Conservation (phyloP, 2,329 filamentous ascomycete genomes). For the Sporothrix inflata region DNA sequence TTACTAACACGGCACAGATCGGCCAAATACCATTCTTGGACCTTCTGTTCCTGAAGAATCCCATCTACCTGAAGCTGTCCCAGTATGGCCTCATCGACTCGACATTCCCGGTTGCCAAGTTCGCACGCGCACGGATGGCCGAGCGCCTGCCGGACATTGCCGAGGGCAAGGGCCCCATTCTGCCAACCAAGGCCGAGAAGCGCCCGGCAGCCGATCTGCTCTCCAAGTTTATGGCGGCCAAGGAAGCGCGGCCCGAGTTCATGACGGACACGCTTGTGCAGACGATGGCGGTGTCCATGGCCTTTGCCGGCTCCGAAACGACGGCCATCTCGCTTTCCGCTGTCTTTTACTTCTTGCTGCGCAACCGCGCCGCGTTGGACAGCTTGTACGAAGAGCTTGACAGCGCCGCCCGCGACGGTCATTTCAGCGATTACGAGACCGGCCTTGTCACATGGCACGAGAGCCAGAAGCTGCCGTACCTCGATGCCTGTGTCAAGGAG, state of each 20-base stretch:
- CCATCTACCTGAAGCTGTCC: slow-evolving; percentile 68
- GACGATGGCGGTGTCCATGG: slow-evolving; percentile 73
- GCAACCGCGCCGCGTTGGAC: slow-evolving; percentile 59
- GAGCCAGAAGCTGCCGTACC: slow-evolving; percentile 70
- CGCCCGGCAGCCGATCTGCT: slow-evolving; percentile 62
- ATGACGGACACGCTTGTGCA: slow-evolving; percentile 72
- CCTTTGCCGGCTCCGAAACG: slow-evolving; percentile 76
- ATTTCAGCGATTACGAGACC: slow-evolving; percentile 55
- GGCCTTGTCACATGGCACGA: slow-evolving; percentile 71
- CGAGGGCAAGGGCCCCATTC: slow-evolving; percentile 42
- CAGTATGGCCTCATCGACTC: slow-evolving; percentile 68
- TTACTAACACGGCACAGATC: slow-evolving; percentile 48
- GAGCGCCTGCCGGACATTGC: slow-evolving; percentile 60
- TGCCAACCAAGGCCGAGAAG: slow-evolving; percentile 45
- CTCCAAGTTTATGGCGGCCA: slow-evolving; percentile 72
- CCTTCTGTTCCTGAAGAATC: slow-evolving; percentile 72
- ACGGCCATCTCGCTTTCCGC: slow-evolving; percentile 74
- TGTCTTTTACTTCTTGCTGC: slow-evolving; percentile 75
- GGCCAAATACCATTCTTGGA: slow-evolving; percentile 76
- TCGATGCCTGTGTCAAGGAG: slow-evolving; percentile 79
- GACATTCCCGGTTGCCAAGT: slow-evolving; percentile 73
- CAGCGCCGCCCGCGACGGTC: slow-evolving; percentile 55
- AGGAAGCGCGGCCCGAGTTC: slow-evolving; percentile 68
- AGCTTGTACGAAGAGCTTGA: slow-evolving; percentile 67
- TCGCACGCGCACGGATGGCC: slow-evolving; percentile 68